Percentiles rank a stretch among this genome's conserved stretches.
Evolutionary conservation across 148 eudicot genomes (phyloP).

Genomic region (Rhododendron griersonianum): DNA sequence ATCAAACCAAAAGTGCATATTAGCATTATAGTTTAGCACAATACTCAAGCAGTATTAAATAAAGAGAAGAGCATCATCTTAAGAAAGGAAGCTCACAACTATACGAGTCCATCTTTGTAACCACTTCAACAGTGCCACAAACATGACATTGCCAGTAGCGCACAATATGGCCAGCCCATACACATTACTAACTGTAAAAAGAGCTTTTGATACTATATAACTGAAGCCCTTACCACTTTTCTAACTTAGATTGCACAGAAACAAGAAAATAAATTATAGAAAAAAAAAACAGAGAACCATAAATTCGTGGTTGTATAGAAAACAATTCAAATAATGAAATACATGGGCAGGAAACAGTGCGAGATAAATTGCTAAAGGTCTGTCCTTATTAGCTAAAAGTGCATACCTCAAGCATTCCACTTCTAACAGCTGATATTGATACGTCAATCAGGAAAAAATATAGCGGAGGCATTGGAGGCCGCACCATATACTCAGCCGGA

Average conservation of each 20-base stretch:
- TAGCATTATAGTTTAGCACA: not conserved
- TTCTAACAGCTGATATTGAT: constrained; percentile 79
- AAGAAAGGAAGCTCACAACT: not conserved
- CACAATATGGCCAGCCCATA: not conserved
- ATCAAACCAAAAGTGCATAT: not conserved
- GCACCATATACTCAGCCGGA: constrained; percentile 98
- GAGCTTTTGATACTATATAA: not conserved
- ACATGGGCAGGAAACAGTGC: not conserved
- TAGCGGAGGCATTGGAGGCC: constrained; percentile 97
- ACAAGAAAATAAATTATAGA: not conserved
- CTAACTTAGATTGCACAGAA: not conserved
- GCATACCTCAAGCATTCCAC: constrained; percentile 99
- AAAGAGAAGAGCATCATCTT: not conserved
- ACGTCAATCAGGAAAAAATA: constrained; percentile 96
- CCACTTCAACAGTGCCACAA: not conserved
- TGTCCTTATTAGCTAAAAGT: constrained; percentile 1
- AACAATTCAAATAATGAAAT: not conserved
- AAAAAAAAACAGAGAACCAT: not conserved
- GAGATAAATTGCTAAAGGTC: not conserved
- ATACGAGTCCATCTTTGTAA: not conserved
- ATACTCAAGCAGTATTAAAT: not conserved
- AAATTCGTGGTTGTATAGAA: not conserved
- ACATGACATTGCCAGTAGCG: not conserved
- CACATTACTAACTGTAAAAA: not conserved
- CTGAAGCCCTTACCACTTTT: not conserved